Evolutionary conservation across 352 stramenopile genomes (phyloP), one percentile per base, ranked within the genome.

Genomic region (Globisporangium viniferum): DNA sequence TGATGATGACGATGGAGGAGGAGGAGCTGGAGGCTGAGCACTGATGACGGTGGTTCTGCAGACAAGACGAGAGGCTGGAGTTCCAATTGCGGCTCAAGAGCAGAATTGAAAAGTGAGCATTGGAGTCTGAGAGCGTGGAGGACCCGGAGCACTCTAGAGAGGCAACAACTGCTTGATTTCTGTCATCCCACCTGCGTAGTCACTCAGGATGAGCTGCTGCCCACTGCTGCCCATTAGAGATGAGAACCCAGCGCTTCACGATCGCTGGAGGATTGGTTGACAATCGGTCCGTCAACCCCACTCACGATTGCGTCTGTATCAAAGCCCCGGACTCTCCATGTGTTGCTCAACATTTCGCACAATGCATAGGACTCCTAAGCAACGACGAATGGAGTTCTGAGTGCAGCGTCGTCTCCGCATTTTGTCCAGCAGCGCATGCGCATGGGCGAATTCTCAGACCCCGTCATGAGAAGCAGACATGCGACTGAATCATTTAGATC

Each of bases 81-180:
- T 22, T 22, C 48, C 55, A n/a, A 33, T 31, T 24, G 46, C 20
- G 24, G 33, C 33, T 48, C 20, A 2, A 12, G 44, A 39, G 33
- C 33, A 33, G 1, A 62, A 62, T 49, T 49, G 56, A 22, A 62
- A 24, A 62, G 56, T 62, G 56, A 51, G 56, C 35, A 33, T 22
- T 31, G 33, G 33, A 6, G 56, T 48, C 8, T 7, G 18, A 31
- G 56, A 20, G 6, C 20, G 4, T 27, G 7, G 46, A 12, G 46
- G 5, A 22, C 46, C 20, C 15, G 18, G 46, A 54, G 46, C 6
- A 14, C 5, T 10, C 46, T 54, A 14, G 39, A 8, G 12, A n/a
- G 12, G 18, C 12, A 1, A 4, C 29, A 31, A 3, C 29, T 24
- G 18, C 46, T 54, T 20, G 46, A 20, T 3, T 20, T 14, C 4